A percentile compares a stretch with the other conserved stretches of the same genome.
These are phyloP conservation scores for Lyophyllum atratum DNA, from an alignment of 768 basidiomycete species.

Conservation along the genomic window DNA sequence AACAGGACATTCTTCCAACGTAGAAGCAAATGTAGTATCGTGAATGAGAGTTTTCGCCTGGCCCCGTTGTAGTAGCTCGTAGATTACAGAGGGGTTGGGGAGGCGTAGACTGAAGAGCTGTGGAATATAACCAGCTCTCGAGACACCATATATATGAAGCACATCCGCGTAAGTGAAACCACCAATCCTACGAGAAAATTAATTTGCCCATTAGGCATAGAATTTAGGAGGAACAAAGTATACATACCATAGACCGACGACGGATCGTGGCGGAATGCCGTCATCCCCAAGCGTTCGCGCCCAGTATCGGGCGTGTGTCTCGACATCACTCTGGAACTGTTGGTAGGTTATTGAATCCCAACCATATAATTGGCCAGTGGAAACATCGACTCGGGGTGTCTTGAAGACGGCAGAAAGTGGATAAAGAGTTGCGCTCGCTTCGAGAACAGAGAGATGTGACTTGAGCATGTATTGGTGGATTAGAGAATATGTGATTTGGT, in stretches of 20 bases:
- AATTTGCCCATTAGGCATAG: background rate
- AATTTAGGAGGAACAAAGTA: background rate
- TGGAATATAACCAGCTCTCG: conserved; percentile 76
- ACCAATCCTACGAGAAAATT: conserved; percentile 52
- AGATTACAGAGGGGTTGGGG: conserved; percentile 70
- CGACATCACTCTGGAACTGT: conserved; percentile 67
- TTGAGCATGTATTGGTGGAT: conserved; percentile 32
- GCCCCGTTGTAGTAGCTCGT: conserved; percentile 66
- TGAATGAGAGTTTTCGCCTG: conserved; percentile 65
- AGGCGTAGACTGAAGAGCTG: conserved; percentile 80
- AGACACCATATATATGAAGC: conserved; percentile 73
- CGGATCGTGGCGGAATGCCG: conserved; percentile 53
- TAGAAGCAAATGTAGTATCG: conserved; percentile 55
- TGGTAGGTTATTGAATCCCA: conserved; percentile 68
- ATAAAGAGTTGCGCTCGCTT: conserved; percentile 51
- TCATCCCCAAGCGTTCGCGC: conserved; percentile 44
- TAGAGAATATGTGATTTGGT: conserved; percentile 1
- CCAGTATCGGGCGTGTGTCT: conserved; percentile 68
- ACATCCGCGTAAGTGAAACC: conserved; percentile 74
- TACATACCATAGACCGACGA: conserved; percentile 76
- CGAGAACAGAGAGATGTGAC: conserved; percentile 67
- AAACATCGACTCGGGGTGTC: conserved; percentile 49
- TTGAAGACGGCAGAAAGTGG: conserved; percentile 60
- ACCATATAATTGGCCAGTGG: conserved; percentile 38
- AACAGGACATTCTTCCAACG: conserved; percentile 48